Conservation (phyloP, 177 flowering plant genomes). For the Vitis hybrid region DNA sequence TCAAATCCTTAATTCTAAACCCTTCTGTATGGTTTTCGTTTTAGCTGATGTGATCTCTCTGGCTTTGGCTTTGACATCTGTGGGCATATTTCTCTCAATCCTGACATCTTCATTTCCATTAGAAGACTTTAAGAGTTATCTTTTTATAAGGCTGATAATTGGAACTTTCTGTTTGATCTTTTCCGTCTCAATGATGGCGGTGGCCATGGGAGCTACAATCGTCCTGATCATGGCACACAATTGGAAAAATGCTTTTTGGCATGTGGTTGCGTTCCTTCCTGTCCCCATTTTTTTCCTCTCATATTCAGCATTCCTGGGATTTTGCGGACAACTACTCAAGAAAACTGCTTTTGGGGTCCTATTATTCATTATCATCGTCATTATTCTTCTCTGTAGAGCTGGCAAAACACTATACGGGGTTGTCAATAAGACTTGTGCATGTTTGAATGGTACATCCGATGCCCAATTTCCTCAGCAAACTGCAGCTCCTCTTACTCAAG, state of each 20-base stretch:
- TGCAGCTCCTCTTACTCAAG: too few relatives aligned
- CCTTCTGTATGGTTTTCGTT: conserved; percentile 26
- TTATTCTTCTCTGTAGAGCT: too few relatives aligned
- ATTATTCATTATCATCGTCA: too few relatives aligned
- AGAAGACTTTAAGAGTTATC: conserved; percentile 6
- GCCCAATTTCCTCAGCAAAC: too few relatives aligned
- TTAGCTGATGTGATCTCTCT: conserved; percentile 22
- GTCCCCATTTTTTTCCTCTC: conserved; percentile 4
- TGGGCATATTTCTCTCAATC: conserved; percentile 26
- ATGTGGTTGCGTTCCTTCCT: conserved; percentile 14
- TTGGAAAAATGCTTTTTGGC: not conserved
- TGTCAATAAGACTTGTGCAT: too few relatives aligned
- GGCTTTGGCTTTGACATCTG: conserved; percentile 18
- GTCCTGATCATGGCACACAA: conserved; percentile 8
- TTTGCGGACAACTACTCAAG: too few relatives aligned
- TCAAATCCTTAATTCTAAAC: conserved; percentile 15
- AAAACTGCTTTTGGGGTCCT: too few relatives aligned
- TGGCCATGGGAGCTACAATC: conserved; percentile 24
- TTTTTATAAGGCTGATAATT: conserved; percentile 17
- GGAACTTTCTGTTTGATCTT: conserved; percentile 23
- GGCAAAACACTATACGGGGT: too few relatives aligned
- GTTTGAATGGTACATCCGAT: too few relatives aligned
- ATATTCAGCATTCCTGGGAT: not conserved
- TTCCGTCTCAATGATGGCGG: conserved; percentile 19
- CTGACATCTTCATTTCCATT: conserved; percentile 23